These are phyloP conservation scores for Gossypium sturtianum DNA, from an alignment of 345 rosid species.

Conservation along the genomic window DNA sequence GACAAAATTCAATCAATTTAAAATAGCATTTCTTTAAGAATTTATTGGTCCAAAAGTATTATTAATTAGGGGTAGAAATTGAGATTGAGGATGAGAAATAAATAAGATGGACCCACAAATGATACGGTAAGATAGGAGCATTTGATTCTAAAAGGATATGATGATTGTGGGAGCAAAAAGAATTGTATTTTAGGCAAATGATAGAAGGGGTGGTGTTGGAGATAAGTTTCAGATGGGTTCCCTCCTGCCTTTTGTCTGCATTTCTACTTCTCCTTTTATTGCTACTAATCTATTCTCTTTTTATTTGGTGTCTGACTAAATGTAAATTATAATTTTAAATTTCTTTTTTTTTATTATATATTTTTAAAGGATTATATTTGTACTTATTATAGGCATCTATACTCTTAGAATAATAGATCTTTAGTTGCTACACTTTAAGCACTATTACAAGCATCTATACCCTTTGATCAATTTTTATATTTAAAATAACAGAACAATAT, in stretches of 20 bases:
- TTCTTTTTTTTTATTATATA: too few relatives aligned
- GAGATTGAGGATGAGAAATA: not conserved
- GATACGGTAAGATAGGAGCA: constrained; percentile 37
- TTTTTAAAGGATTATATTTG: too few relatives aligned
- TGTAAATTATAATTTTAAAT: too few relatives aligned
- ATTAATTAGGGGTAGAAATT: too few relatives aligned
- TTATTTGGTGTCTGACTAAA: too few relatives aligned
- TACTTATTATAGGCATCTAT: too few relatives aligned
- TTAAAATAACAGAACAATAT: not conserved
- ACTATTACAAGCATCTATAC: constrained; percentile 13
- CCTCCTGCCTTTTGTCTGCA: constrained; percentile 17
- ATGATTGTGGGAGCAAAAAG: constrained; percentile 8
- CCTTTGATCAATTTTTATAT: not conserved
- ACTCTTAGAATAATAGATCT: not conserved
- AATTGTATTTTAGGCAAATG: not conserved
- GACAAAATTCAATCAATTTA: too few relatives aligned
- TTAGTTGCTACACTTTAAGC: constrained; percentile 13
- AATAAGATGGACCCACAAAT: constrained; percentile 21
- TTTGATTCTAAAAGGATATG: constrained; percentile 27
- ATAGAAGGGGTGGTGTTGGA: constrained; percentile 18
- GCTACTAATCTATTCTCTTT: constrained; percentile 23
- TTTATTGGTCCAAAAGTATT: too few relatives aligned
- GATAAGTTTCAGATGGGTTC: constrained; percentile 39
- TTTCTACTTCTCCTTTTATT: constrained; percentile 9
- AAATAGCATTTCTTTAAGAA: too few relatives aligned